These are phyloP conservation scores for Penicillium salamii DNA, from an alignment of 495 filamentous ascomycete genomes.

Conservation along the genomic window DNA sequence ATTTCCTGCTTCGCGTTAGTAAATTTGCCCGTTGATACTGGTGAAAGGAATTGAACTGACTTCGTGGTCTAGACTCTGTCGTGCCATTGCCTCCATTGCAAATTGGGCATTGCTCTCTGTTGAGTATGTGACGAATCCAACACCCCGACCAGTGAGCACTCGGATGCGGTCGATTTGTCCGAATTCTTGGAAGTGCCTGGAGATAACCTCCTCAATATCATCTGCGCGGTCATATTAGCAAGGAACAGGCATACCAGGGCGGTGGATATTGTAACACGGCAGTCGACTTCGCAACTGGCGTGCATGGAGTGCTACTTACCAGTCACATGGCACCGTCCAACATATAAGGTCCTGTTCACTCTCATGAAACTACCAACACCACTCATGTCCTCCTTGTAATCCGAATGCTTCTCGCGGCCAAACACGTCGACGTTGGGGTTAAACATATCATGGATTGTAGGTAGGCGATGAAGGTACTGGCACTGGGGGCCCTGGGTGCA, in stretches of 20 bases:
- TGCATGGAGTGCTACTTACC: background rate
- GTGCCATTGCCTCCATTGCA: slow-evolving; percentile 83
- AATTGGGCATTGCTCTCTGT: slow-evolving; percentile 88
- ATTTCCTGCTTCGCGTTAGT: slow-evolving; percentile 55
- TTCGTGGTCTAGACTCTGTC: slow-evolving; percentile 80
- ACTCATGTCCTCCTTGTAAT: slow-evolving; percentile 71
- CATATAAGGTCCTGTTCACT: slow-evolving; percentile 88
- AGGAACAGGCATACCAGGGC: background rate
- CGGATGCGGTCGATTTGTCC: slow-evolving; percentile 74
- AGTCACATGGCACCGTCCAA: slow-evolving; percentile 82
- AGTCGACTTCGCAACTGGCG: too few relatives aligned
- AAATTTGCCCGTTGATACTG: background rate
- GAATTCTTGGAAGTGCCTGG: slow-evolving; percentile 92
- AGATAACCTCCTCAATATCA: slow-evolving; percentile 95
- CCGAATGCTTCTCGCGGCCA: slow-evolving; percentile 47
- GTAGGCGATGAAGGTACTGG: slow-evolving; percentile 89
- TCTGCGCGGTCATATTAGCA: slow-evolving; percentile 50
- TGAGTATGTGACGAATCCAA: slow-evolving; percentile 69
- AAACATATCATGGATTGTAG: slow-evolving; percentile 47
- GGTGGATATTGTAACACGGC: too few relatives aligned
- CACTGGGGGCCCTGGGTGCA: slow-evolving; percentile 88
- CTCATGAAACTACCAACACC: slow-evolving; percentile 87
- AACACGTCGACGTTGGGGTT: slow-evolving; percentile 92
- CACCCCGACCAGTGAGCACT: slow-evolving; percentile 86
- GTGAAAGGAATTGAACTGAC: background rate